Base-by-base conservation (phyloP, 129 eudicot species). In the Tagetes erecta region DNA sequence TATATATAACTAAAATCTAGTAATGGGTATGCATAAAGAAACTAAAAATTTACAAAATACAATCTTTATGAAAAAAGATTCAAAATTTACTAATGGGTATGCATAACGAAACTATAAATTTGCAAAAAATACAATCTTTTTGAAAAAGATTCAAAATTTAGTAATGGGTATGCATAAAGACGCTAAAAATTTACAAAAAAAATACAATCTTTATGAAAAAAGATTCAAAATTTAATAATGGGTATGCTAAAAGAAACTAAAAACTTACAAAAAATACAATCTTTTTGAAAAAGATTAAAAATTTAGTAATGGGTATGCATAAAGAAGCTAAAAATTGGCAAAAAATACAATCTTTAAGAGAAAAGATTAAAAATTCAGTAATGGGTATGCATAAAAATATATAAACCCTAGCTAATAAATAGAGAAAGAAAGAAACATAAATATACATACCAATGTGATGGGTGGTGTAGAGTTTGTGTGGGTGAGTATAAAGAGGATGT, bases 381-480 rank as follows among this genome's bases (percentile, higher is more conserved):
- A 62, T 37, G 75, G 58, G 60, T 68, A 33, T 68, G 38, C 59
- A 8, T 46, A 35, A 5, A 68, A 10, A 46, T 12, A 68, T 11
- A 45, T 20, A 20, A 20, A 20, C 27, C 27, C 27, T 20, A 20
- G 27, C 27, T 20, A 20, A 20, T 20, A 20, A 20, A 20, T 20
- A 20, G 27, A 20, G 27, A 20, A 20, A 52, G 58, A 52, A 52
- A 52, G 8, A 14, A 52, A 52, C 31, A 52, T 52, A n/a, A 6
- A n/a, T 6, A 56, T 1, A 9, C 14, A 38, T 75, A 76, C 82
- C 76, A 51, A 67, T 81, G 65, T 75, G 83, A 78, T 70, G 80
- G 47, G 82, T 68, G 85, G 81, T 79, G 74, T 79, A 79, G 52
- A 79, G 78, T 31, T 72, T 79, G 78, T 73, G 83, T 12, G 8